Base-by-base conservation (phyloP, 208 protist genomes). In the Strigomonas culicis region DNA sequence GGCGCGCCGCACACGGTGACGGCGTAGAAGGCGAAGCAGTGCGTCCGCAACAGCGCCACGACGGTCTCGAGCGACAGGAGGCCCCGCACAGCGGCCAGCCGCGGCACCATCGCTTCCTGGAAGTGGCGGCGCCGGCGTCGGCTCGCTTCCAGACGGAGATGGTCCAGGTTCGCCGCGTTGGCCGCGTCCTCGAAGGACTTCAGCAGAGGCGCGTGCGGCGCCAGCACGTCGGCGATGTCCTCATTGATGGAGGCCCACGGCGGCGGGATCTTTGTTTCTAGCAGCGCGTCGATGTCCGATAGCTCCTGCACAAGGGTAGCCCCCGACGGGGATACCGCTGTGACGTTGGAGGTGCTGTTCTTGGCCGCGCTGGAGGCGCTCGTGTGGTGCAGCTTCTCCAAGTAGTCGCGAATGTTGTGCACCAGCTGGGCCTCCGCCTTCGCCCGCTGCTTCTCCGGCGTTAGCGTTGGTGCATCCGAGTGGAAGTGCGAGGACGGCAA, bases 11-110 rank as follows among this genome's bases (percentile, higher is more conserved):
- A 92, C 50, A 80, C 90, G 4, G 88, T 82, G 21, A 95, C 70
- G 2, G 84, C 88, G 74, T 92, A 92, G 17, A 77, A 83, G n/a
- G 81, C 60, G 59, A 95, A 90, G 50, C 74, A 82, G 74, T 95
- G 83, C 22, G 68, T 70, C 30, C 80, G 61, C 36, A 91, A 46
- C 30, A 92, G 28, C 27, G 30, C 43, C 0, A 95, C 55, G 11
- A 92, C 59, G 41, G 82, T 74, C 10, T 88, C 72, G 3, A 80
- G 3, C 13, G 80, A 53, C 10, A 95, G 68, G 1, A 95, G 75
- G 0, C 84, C 85, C 8, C 88, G 80, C 19, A 77, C 67, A 8
- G 85, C 85, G 53, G 82, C 74, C 56, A 88, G 63, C 0, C 56
- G 61, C 25, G 52, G 63, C 4, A 65, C 22, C 22, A 61, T 31